These are phyloP conservation scores for Termitomyces sp. DNA, from an alignment of 768 basidiomycete genomes.

Conservation along the genomic window DNA sequence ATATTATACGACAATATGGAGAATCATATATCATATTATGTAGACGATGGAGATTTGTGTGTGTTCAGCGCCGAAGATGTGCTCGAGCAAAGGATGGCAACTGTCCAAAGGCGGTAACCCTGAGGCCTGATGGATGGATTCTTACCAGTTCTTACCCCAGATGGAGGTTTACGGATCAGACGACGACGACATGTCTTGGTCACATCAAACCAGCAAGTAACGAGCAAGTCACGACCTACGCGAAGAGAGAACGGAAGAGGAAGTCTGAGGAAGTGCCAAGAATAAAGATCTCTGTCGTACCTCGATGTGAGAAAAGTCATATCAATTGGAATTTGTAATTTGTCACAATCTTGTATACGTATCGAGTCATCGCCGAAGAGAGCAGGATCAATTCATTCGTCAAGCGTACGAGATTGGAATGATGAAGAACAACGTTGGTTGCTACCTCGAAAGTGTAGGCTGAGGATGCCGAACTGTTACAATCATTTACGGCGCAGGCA, in stretches of 20 bases:
- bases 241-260: not conserved
- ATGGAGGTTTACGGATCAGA: conserved; percentile 7
- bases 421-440: not conserved
- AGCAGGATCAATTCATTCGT: too few relatives aligned
- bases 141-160: too few relatives aligned
- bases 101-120: not conserved
- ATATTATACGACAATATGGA: not conserved
- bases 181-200: not conserved
- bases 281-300: not conserved
- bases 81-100: not conserved
- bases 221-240: too few relatives aligned
- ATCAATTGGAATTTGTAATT: not conserved
- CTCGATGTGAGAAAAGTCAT: not conserved
- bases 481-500: not conserved
- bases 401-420: not conserved
- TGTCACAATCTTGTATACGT: not conserved
- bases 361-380: not conserved
- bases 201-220: too few relatives aligned
- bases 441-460: not conserved
- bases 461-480: not conserved
- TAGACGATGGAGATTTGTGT: conserved; percentile 1
- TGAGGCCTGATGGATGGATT: conserved; percentile 2
- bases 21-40: too few relatives aligned
- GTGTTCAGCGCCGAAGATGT: not conserved
- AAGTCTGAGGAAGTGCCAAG: not conserved